A percentile compares a stretch with the other conserved stretches of the same genome.
Conservation (phyloP, 306 rosid genomes). For the Hippophae tibetana region DNA sequence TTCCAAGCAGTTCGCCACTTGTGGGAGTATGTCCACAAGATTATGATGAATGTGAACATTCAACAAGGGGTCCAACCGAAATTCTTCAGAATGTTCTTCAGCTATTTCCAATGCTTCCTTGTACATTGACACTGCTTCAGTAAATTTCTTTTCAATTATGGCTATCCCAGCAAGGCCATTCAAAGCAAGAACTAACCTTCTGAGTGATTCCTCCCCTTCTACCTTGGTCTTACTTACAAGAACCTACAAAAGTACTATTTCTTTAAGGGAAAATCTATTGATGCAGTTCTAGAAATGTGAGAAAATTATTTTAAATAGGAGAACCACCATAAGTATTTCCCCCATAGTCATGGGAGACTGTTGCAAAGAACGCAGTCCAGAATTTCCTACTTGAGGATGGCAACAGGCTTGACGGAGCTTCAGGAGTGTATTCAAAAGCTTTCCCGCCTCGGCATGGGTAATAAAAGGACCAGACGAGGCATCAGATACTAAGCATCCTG, state of each 20-base stretch:
- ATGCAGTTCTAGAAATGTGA: conserved; percentile 3
- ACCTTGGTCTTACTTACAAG: conserved; percentile 84
- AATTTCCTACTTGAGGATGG: conserved; percentile 97
- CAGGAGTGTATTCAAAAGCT: conserved; percentile 74
- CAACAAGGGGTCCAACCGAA: conserved; percentile 82
- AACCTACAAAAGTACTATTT: conserved; percentile 47
- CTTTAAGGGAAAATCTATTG: conserved; percentile 10
- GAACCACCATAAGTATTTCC: conserved; percentile 73
- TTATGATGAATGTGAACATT: conserved; percentile 81
- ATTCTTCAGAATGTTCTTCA: conserved; percentile 72
- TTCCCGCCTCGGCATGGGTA: conserved; percentile 83
- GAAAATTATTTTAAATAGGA: conserved; percentile 8
- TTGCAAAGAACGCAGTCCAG: conserved; percentile 89
- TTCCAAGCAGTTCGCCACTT: conserved; percentile 26
- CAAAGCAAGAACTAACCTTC: conserved; percentile 70
- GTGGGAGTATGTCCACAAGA: conserved; percentile 71
- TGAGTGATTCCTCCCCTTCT: conserved; percentile 93
- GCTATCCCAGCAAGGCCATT: conserved; percentile 87
- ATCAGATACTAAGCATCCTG: conserved; percentile 42
- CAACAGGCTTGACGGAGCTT: conserved; percentile 99
- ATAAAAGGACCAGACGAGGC: conserved; percentile 47
- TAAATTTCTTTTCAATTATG: conserved; percentile 47
- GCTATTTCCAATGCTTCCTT: conserved; percentile 66
- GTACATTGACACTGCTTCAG: conserved; percentile 66
- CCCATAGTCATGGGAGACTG: conserved; percentile 97